Evolutionary conservation across 257 asterid species (phyloP), one percentile per base, ranked within the genome.

Genomic region (Asclepias syriaca): DNA sequence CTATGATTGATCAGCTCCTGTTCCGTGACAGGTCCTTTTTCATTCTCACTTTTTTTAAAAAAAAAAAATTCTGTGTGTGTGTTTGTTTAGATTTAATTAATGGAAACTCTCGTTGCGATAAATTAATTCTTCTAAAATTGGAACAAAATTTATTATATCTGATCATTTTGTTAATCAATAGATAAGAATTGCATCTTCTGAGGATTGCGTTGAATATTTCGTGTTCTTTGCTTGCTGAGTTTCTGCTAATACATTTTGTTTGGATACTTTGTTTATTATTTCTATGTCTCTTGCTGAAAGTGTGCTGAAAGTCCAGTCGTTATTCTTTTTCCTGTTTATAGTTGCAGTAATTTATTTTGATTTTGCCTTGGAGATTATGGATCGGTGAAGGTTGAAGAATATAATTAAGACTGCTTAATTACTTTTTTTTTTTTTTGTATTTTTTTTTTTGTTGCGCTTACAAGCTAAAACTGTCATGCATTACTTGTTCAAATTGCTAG

Each of bases 1-100:
- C 73, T 34, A 79, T 79, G 86, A 73, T 82, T 53, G 86, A 82
- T 12, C 86, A 79, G 74, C 86, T 82, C 69, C 86, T 79, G 61
- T 43, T 79, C 65, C 84, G 84, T 27, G 86, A 82, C 78, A 82
- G 83, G 85, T 81, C 3, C 0, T 4, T 6, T 27, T 32, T 24
- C 6, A 15, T 12, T 34, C 39, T 24, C 27, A 2, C 2, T 24
- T 24, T 24, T 24, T 24, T 24, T 24, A 24, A 24, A 24, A 0
- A 24, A 24, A 24, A 24, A 24, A 24, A 24, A 0, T 24, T 24
- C 27, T 24, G 27, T 24, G 27, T 24, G 27, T 24, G 27, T 27
- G 29, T 24, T 6, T 27, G 13, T 22, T 18, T 16, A 68, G 21
- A 55, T 29, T 27, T 11, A 29, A 27, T 15, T 19, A 68, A 18